phyloP scores from a whole-genome alignment of 148 eudicot genomes.

The Beta vulgaris region DNA sequence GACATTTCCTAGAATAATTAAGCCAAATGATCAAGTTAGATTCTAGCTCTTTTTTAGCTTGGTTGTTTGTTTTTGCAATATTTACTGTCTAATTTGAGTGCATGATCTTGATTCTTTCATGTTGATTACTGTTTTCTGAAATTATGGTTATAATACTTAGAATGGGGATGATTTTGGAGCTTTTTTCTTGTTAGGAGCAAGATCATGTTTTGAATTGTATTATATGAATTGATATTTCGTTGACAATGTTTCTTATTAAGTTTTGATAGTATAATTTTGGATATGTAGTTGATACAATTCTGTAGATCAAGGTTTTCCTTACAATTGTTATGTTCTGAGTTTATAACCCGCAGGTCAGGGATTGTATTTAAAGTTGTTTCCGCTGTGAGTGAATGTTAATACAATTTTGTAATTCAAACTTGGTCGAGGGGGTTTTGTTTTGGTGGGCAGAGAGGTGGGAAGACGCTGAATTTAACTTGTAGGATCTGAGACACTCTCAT shows the following conservation, averaged over 20 bases:
- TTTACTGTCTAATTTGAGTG: neutral
- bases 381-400: too few relatives aligned
- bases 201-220: too few relatives aligned
- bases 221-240: too few relatives aligned
- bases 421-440: neutral
- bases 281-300: too few relatives aligned
- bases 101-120: neutral
- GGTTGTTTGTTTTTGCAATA: neutral
- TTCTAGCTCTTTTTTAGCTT: neutral
- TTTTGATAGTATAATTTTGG: too few relatives aligned
- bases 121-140: neutral
- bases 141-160: neutral
- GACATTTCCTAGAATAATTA: neutral
- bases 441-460: neutral
- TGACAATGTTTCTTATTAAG: too few relatives aligned
- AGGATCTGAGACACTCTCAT: neutral
- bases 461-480: neutral
- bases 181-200: neutral
- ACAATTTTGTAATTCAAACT: neutral
- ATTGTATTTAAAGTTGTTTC: too few relatives aligned
- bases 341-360: too few relatives aligned
- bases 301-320: too few relatives aligned
- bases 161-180: neutral
- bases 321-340: too few relatives aligned
- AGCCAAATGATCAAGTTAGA: slow-evolving; percentile 33